Conservation (phyloP, 495 filamentous ascomycete genomes). For the Aspergillus steynii region DNA sequence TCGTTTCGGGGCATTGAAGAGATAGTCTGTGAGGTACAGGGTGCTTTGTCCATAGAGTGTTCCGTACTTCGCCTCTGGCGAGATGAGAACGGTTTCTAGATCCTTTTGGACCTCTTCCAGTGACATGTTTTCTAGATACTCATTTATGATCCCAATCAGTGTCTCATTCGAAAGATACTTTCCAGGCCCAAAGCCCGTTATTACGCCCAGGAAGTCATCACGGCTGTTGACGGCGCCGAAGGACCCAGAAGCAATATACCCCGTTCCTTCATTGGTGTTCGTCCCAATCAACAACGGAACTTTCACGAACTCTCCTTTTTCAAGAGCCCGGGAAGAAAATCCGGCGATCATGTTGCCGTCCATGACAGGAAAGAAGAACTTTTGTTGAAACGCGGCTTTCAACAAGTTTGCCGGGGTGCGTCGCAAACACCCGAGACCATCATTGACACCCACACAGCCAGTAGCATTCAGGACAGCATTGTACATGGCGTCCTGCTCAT, state of each 20-base stretch:
- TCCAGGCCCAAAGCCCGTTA: conserved; percentile 10
- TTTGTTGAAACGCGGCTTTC: conserved; percentile 31
- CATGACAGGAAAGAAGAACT: conserved; percentile 44
- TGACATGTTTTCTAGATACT: neutral
- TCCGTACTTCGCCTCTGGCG: neutral
- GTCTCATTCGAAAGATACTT: conserved; percentile 3
- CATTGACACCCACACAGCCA: conserved; percentile 27
- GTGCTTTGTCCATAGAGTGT: conserved; percentile 4
- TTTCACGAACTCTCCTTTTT: conserved; percentile 43
- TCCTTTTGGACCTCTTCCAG: neutral
- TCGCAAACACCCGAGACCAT: conserved; percentile 39
- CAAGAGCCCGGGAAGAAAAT: conserved; percentile 28
- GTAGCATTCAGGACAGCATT: conserved; percentile 34
- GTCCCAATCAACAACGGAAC: conserved; percentile 50
- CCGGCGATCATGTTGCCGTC: conserved; percentile 52
- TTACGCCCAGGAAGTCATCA: conserved; percentile 33
- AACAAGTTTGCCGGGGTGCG: conserved; percentile 29
- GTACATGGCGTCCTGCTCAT: conserved; percentile 34
- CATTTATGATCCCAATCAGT: neutral
- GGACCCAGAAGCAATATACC: conserved; percentile 37
- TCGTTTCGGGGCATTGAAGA: conserved; percentile 2
- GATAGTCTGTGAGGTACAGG: conserved; percentile 1
- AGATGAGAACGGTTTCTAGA: conserved; percentile 1
- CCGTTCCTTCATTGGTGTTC: conserved; percentile 54
- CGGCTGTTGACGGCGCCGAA: conserved; percentile 41